These are phyloP conservation scores for Colletotrichum sp. DNA, from an alignment of 2,329 filamentous ascomycete species.

Conservation along the genomic window DNA sequence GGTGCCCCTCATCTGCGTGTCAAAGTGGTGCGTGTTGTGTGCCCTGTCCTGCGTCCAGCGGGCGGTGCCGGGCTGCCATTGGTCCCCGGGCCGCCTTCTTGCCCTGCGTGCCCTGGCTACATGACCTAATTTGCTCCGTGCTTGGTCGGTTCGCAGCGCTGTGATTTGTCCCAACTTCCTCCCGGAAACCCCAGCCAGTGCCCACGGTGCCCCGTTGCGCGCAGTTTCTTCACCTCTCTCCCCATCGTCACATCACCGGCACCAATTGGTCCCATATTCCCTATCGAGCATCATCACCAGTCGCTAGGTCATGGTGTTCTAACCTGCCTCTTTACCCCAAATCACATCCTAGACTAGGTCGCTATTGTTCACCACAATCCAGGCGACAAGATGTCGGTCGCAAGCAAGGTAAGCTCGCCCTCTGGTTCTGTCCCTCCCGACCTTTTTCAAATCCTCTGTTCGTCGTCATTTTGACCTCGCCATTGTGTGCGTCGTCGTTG, in stretches of 20 bases:
- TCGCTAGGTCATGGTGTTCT: slow-evolving; percentile 25
- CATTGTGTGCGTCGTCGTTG: not conserved
- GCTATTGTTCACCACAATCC: slow-evolving; percentile 27
- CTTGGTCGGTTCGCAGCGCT: slow-evolving; percentile 1
- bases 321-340: slow-evolving; percentile 23
- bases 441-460: not conserved
- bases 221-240: slow-evolving; percentile 24
- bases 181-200: not conserved
- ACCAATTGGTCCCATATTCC: slow-evolving; percentile 19
- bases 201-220: slow-evolving; percentile 20
- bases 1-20: not conserved
- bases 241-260: slow-evolving; percentile 20
- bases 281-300: slow-evolving; percentile 21
- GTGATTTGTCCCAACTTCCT: slow-evolving; percentile 20
- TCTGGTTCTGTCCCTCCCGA: not conserved
- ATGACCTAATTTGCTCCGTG: slow-evolving; percentile 20
- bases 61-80: not conserved
- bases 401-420: slow-evolving; percentile 22
- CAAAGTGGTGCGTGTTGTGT: not conserved
- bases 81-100: not conserved
- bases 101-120: slow-evolving; percentile 6
- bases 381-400: slow-evolving; percentile 27
- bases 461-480: not conserved
- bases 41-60: not conserved
- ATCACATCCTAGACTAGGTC: slow-evolving; percentile 26